phyloP scores from a whole-genome alignment of 2,329 filamentous ascomycete genomes.

The Colletotrichum sp. region DNA sequence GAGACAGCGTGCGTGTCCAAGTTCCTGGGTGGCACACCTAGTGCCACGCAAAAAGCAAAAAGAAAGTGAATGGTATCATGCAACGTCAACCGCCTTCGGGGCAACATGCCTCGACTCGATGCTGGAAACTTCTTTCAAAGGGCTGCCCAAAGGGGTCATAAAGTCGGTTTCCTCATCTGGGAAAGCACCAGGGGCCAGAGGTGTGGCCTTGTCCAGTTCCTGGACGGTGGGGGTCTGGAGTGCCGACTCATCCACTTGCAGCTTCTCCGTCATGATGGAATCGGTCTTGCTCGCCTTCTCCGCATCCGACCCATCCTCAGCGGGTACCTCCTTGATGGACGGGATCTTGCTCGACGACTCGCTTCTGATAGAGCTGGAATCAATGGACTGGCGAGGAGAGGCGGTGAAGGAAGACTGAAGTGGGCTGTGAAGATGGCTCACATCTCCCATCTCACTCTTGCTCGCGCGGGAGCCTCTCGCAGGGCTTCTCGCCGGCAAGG shows the following conservation, averaged over 20 bases:
- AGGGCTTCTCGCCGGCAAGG: constrained; percentile 79
- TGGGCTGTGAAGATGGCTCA: constrained; percentile 56
- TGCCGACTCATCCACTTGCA: neutral
- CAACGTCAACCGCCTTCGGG: neutral
- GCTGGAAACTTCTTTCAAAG: constrained; percentile 5
- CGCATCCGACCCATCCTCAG: neutral
- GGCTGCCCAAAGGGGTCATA: neutral
- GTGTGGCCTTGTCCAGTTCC: constrained; percentile 2
- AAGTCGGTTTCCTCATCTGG: constrained; percentile 4
- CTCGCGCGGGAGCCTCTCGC: constrained; percentile 61
- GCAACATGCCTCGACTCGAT: neutral
- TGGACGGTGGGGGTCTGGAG: neutral
- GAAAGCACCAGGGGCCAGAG: constrained; percentile 13
- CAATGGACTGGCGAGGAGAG: constrained; percentile 19
- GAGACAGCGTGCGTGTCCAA: neutral
- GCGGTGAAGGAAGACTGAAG: constrained; percentile 51
- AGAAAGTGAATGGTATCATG: constrained; percentile 8
- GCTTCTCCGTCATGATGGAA: neutral
- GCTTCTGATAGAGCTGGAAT: constrained; percentile 20
- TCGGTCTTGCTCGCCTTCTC: neutral
- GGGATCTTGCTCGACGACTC: constrained; percentile 16
- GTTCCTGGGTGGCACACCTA: neutral
- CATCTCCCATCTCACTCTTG: constrained; percentile 66
- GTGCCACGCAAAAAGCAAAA: neutral
- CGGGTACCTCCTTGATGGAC: constrained; percentile 8